These are phyloP conservation scores for Trapa incisa DNA, from an alignment of 345 rosid species.

Conservation along the genomic window DNA sequence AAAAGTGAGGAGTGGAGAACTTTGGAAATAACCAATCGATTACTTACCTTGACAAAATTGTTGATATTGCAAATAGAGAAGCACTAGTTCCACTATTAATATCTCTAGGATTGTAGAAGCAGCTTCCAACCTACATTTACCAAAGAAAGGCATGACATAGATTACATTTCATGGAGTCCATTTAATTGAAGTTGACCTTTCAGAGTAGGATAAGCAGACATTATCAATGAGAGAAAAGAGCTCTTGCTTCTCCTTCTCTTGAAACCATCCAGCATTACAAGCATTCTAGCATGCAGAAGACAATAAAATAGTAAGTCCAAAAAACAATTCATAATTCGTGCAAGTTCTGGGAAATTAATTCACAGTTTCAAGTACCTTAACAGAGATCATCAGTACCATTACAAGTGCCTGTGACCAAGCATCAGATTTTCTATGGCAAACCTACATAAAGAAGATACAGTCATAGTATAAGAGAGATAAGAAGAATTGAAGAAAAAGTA, in stretches of 20 bases:
- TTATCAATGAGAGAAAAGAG: conserved; percentile 20
- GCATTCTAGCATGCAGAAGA: conserved; percentile 19
- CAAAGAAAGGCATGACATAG: conserved; percentile 10
- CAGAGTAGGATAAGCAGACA: conserved; percentile 1
- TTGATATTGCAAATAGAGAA: conserved; percentile 24
- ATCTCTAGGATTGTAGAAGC: conserved; percentile 41
- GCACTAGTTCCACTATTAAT: conserved; percentile 11
- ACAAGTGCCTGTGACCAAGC: conserved; percentile 35
- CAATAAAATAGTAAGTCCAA: no score
- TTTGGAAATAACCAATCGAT: not conserved
- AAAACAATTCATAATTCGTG: no score
- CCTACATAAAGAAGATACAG: conserved; percentile 24
- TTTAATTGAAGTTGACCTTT: not conserved
- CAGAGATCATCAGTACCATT: conserved; percentile 82
- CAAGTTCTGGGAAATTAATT: not conserved
- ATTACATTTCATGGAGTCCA: conserved; percentile 1
- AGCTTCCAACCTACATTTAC: conserved; percentile 36
- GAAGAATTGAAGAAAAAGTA: no score
- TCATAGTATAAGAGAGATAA: not conserved
- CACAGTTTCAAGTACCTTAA: conserved; percentile 42
- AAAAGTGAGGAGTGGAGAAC: conserved; percentile 2
- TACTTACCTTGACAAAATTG: conserved; percentile 44
- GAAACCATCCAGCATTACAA: conserved; percentile 72
- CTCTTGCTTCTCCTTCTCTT: conserved; percentile 43
- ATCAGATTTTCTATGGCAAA: conserved; percentile 49